Evolutionary conservation across 1,284 basidiomycete genomes (phyloP).

Genomic region (Ustilago hordei): DNA sequence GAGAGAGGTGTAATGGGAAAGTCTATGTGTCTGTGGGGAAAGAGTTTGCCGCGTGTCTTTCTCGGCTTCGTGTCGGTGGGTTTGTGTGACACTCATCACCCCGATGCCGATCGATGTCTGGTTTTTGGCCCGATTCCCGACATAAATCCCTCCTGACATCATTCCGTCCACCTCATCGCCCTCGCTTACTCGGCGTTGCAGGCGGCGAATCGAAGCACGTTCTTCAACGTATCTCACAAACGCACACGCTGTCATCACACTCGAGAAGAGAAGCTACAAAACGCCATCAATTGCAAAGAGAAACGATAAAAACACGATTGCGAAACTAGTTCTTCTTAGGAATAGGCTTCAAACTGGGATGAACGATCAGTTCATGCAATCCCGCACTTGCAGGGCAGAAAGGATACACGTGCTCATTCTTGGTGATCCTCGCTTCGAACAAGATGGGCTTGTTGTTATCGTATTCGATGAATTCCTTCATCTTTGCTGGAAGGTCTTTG

Average conservation of each 20-base stretch:
- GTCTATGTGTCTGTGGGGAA: not conserved
- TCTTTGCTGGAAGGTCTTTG: conserved; percentile 87
- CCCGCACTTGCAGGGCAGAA: conserved; percentile 93
- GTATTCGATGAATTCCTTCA: conserved; percentile 99
- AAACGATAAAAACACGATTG: not conserved
- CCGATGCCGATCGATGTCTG: not conserved
- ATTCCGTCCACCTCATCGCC: not conserved
- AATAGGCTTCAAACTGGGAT: conserved; percentile 55
- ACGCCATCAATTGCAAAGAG: conserved; percentile 1
- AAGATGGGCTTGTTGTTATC: conserved; percentile 86
- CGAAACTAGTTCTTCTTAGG: conserved; percentile 25
- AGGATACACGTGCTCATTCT: conserved; percentile 93
- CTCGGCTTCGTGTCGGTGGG: not conserved
- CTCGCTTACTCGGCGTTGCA: not conserved
- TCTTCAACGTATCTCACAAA: not conserved
- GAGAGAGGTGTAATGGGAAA: too few species aligned
- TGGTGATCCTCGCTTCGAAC: conserved; percentile 88
- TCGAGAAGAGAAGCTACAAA: not conserved
- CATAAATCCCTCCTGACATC: not conserved
- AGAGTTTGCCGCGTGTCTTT: not conserved
- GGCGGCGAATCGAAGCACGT: not conserved
- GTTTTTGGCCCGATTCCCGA: not conserved
- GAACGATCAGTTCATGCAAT: conserved; percentile 78
- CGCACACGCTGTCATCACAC: not conserved
- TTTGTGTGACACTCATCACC: conserved; percentile 1